A percentile compares a stretch with the other conserved stretches of the same genome.
phyloP scores from a whole-genome alignment of 2,329 filamentous ascomycete species.

The Aspergillus jensenii region DNA sequence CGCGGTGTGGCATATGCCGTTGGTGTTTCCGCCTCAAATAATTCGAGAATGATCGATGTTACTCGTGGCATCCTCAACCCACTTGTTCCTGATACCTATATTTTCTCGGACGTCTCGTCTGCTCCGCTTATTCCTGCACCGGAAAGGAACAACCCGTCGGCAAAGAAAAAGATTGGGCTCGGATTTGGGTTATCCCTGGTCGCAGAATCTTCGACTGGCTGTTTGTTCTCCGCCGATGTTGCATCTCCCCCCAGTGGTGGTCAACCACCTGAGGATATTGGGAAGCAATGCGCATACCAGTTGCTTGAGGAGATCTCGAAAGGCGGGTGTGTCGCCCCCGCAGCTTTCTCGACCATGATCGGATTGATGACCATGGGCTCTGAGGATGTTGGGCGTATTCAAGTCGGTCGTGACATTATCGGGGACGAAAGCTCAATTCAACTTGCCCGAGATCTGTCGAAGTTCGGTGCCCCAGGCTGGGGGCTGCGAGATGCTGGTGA shows the following conservation, averaged over 20 bases:
- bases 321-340: constrained; percentile 76
- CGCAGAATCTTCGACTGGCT: constrained; percentile 85
- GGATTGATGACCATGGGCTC: constrained; percentile 97
- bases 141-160: constrained; percentile 63
- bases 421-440: constrained; percentile 77
- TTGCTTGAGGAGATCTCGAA: constrained; percentile 77
- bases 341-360: constrained; percentile 72
- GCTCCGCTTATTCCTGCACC: constrained; percentile 65
- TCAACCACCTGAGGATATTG: constrained; percentile 84
- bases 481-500: constrained; percentile 75
- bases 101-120: constrained; percentile 69
- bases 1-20: constrained; percentile 91
- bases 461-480: constrained; percentile 90
- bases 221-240: constrained; percentile 85
- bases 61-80: constrained; percentile 84
- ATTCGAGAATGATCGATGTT: constrained; percentile 90
- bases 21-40: constrained; percentile 89
- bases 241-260: constrained; percentile 73
- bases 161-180: constrained; percentile 68
- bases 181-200: constrained; percentile 90
- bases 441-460: constrained; percentile 78
- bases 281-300: constrained; percentile 83
- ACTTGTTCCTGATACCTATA: constrained; percentile 83
- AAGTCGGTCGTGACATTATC: constrained; percentile 77
- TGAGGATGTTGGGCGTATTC: constrained; percentile 87